Evolutionary conservation across 805 yeast species (phyloP), one percentile per base, ranked within the genome.

Genomic region (Saccharomycopsis sp.): DNA sequence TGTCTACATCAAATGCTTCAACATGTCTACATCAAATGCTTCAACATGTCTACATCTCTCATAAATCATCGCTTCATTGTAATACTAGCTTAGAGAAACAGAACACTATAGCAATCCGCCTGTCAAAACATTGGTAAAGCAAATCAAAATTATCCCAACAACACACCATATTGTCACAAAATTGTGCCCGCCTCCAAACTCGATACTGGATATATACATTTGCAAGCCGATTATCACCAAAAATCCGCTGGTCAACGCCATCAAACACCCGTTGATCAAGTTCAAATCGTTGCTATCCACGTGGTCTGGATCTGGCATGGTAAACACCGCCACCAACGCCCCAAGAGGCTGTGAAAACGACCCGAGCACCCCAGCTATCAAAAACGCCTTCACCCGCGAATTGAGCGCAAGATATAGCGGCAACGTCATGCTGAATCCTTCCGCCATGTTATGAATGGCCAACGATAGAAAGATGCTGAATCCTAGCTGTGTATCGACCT

Each of bases 341-440:
- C 99, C 99, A 16, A 89, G 62, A 0, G 97, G 97, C 67, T 91
- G 97, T 1, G 97, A 83, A 1, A 83, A 75, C 0, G 92, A 91
- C 2, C 97, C 97, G 16, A 92, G 71, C 0, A 84, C 56, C 1
- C 88, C 82, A 15, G 91, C 79, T 5, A 86, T 78, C 0, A 77
- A 62, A 9, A 90, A 72, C 0, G 97, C 96, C 62, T 80, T 77
- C 24, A 71, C 64, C 51, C 89, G 75, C 1, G 82, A 77, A 50
- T 80, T 75, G 61, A 92, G 75, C 7, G 95, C 89, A 54, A 91
- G 80, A 67, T 86, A 94, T 34, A 92, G 74, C 0, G 98, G 98
- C 51, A 91, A 75, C 14, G 96, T 89, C 88, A 92, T 91, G 15
- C 94, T 83, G 68, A 94, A 91, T 0, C 98, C 99, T 69, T 92